phyloP scores from a whole-genome alignment of 495 filamentous ascomycete genomes.

The Penicillium antarcticum region DNA sequence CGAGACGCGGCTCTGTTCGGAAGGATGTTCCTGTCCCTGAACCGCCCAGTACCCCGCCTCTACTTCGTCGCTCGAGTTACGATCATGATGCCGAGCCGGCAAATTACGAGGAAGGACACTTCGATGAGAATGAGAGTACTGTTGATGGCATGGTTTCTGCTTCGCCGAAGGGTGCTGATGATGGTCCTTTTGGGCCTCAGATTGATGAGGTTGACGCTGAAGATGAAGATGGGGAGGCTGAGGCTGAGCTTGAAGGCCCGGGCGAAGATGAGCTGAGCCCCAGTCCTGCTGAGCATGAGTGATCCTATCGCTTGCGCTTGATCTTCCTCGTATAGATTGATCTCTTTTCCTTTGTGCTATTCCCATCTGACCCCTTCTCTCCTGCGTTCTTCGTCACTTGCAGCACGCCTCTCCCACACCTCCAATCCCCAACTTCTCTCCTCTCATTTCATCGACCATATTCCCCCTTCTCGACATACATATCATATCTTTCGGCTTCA shows the following conservation, averaged over 20 bases:
- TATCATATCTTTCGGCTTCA: slow-evolving; percentile 11
- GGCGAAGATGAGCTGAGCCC: not conserved
- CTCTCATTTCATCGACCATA: slow-evolving; percentile 12
- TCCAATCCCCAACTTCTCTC: slow-evolving; percentile 5
- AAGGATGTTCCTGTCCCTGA: slow-evolving; percentile 35
- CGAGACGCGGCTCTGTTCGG: slow-evolving; percentile 30
- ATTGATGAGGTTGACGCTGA: slow-evolving; percentile 18
- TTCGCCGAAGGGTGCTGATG: slow-evolving; percentile 29
- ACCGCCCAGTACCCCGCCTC: slow-evolving; percentile 62
- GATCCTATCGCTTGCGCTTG: not conserved
- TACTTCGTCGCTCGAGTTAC: slow-evolving; percentile 65
- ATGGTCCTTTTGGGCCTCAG: slow-evolving; percentile 38
- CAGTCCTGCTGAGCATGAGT: slow-evolving; percentile 5
- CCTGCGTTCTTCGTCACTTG: slow-evolving; percentile 1
- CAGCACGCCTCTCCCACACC: slow-evolving; percentile 1
- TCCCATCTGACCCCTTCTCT: not conserved
- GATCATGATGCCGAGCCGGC: slow-evolving; percentile 64
- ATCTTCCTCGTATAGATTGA: not conserved
- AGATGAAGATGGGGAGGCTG: not conserved
- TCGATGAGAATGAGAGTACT: slow-evolving; percentile 42
- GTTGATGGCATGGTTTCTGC: slow-evolving; percentile 39
- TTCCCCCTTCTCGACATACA: slow-evolving; percentile 15
- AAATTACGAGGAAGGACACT: slow-evolving; percentile 32
- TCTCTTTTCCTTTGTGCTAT: not conserved
- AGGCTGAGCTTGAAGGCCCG: not conserved